These are phyloP conservation scores for Cercospora sesami DNA, from an alignment of 2,329 filamentous ascomycete genomes.

Conservation along the genomic window DNA sequence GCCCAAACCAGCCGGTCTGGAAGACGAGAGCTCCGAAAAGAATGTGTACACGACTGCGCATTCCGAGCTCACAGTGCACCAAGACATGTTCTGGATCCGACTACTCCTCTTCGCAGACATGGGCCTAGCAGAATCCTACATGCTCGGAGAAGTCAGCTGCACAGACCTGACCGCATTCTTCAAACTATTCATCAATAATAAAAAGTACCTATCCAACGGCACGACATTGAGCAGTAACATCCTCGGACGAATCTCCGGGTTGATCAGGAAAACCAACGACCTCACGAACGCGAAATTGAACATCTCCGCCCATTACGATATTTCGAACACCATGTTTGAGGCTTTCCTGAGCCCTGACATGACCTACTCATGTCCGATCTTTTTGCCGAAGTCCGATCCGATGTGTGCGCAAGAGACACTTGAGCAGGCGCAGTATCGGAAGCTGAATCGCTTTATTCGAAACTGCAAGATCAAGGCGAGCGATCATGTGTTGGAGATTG, in stretches of 20 bases:
- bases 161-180: constrained; percentile 68
- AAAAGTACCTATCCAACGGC: constrained; percentile 61
- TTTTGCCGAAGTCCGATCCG: constrained; percentile 52
- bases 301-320: constrained; percentile 72
- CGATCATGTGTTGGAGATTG: constrained; percentile 73
- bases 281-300: constrained; percentile 61
- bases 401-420: constrained; percentile 56
- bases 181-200: constrained; percentile 65
- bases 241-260: constrained; percentile 57
- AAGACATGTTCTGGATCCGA: constrained; percentile 70
- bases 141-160: constrained; percentile 70
- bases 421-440: constrained; percentile 66
- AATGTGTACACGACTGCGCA: constrained; percentile 44
- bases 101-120: constrained; percentile 70
- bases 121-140: constrained; percentile 72
- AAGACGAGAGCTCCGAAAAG: constrained; percentile 40
- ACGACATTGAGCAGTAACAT: constrained; percentile 62
- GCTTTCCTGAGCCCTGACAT: constrained; percentile 73
- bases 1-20: constrained; percentile 27
- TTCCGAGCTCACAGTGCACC: constrained; percentile 61
- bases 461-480: constrained; percentile 62
- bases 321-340: constrained; percentile 74
- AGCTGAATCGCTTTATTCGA: constrained; percentile 65
- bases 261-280: constrained; percentile 52
- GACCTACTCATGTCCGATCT: constrained; percentile 73